A percentile compares a stretch with the other conserved stretches of the same genome.
Evolutionary conservation across 441 rosid genomes (phyloP).

Genomic region (Gossypium aridum): DNA sequence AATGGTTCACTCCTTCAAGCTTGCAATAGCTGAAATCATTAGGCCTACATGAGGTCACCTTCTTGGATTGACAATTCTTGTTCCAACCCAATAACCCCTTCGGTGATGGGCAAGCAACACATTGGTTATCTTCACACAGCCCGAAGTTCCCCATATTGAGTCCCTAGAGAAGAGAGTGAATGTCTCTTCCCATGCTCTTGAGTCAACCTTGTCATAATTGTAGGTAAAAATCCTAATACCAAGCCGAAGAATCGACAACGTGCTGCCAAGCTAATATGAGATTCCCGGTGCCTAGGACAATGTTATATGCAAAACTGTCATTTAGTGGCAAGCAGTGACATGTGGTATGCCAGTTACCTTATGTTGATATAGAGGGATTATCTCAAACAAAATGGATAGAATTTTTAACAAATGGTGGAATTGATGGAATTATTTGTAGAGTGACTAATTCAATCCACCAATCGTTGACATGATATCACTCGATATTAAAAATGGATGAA

Average conservation of each 20-base stretch:
- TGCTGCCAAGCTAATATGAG: conserved; percentile 11
- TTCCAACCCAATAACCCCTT: conserved; percentile 42
- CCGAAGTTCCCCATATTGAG: not conserved
- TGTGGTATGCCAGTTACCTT: too few relatives aligned
- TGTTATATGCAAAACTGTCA: not conserved
- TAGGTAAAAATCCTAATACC: conserved; percentile 36
- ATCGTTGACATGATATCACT: too few relatives aligned
- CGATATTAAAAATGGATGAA: too few relatives aligned
- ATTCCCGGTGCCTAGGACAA: not conserved
- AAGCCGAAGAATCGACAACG: conserved; percentile 37
- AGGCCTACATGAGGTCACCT: not conserved
- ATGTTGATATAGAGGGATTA: too few relatives aligned
- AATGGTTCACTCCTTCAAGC: conserved; percentile 55
- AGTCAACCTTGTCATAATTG: conserved; percentile 18
- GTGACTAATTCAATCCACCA: too few relatives aligned
- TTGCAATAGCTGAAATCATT: conserved; percentile 37
- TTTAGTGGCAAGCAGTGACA: not conserved
- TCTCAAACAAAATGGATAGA: too few relatives aligned
- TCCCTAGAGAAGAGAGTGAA: not conserved
- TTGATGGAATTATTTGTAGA: too few relatives aligned
- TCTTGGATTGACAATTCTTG: conserved; percentile 28
- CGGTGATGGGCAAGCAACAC: not conserved
- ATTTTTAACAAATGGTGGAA: too few relatives aligned
- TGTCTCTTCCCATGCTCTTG: not conserved
- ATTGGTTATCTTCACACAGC: not conserved